Evolutionary conservation across 73 alveolate genomes (phyloP).

Genomic region (Paraurostyla sp.): DNA sequence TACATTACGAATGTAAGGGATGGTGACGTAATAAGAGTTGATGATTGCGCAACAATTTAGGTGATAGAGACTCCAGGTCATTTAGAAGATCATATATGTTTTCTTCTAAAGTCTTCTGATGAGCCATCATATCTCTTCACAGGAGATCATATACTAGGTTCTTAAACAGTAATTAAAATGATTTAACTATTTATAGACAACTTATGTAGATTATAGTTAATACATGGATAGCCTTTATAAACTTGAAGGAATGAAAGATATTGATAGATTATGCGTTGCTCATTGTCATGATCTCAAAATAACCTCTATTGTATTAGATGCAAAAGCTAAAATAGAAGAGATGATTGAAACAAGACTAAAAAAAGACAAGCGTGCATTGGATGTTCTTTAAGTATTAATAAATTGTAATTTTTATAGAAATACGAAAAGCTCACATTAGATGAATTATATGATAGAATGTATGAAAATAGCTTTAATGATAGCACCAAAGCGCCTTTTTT

Average conservation of each 20-base stretch:
- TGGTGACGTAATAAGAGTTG: neutral
- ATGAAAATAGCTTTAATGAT: neutral
- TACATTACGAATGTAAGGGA: neutral
- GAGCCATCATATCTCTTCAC: neutral
- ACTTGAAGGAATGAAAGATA: neutral
- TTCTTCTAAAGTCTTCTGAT: neutral
- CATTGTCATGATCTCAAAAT: no score
- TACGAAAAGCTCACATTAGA: neutral
- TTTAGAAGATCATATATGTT: neutral
- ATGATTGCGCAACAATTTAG: neutral
- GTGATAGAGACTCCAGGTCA: neutral
- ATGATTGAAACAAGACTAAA: neutral
- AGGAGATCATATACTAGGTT: neutral
- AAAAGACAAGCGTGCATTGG: slow-evolving; percentile 7
- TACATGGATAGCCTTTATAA: neutral
- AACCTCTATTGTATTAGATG: no score
- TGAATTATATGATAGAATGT: neutral
- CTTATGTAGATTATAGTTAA: neutral
- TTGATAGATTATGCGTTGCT: no score
- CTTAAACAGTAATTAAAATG: neutral
- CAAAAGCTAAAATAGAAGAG: neutral
- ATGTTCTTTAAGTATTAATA: neutral
- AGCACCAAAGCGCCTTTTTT: neutral
- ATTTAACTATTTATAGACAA: neutral
- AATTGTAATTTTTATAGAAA: neutral